A percentile compares a stretch with the other conserved stretches of the same genome.
phyloP scores from a whole-genome alignment of 257 asterid species.

The Solanum clarkiae region DNA sequence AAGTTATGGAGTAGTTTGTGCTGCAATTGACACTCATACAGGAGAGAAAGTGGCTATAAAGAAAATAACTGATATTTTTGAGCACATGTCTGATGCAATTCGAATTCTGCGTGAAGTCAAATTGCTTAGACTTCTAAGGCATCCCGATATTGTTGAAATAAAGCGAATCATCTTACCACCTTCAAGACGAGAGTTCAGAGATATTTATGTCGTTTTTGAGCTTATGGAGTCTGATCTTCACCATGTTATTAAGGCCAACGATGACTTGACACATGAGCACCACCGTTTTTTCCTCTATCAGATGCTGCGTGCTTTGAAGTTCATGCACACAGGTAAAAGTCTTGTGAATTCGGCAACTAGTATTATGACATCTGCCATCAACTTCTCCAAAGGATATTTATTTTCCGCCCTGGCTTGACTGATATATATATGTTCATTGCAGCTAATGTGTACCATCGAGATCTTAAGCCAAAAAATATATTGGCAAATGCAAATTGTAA shows the following conservation, averaged over 20 bases:
- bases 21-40: conserved; percentile 82
- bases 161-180: conserved; percentile 87
- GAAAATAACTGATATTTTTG: conserved; percentile 77
- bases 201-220: conserved; percentile 83
- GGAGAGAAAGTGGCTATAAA: conserved; percentile 89
- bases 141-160: conserved; percentile 91
- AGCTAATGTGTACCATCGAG: conserved; percentile 92
- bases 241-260: conserved; percentile 92
- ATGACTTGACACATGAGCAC: conserved; percentile 84
- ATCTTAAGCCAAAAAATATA: conserved; percentile 90
- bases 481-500: conserved; percentile 98
- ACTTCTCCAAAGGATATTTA: neutral
- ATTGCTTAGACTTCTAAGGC: conserved; percentile 76
- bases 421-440: conserved; percentile 17
- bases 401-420: conserved; percentile 2
- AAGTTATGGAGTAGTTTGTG: conserved; percentile 94
- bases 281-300: conserved; percentile 87
- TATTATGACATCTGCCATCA: neutral
- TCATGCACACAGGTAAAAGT: conserved; percentile 74
- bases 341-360: neutral
- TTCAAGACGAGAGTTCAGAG: conserved; percentile 73
- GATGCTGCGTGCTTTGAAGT: conserved; percentile 79
- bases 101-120: conserved; percentile 82
- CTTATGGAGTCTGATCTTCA: conserved; percentile 98
- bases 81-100: conserved; percentile 80